Percentiles rank a stretch among this genome's conserved stretches.
These are phyloP conservation scores for Spirogloea muscicola DNA, from an alignment of 139 green algal genomes.

Conservation along the genomic window DNA sequence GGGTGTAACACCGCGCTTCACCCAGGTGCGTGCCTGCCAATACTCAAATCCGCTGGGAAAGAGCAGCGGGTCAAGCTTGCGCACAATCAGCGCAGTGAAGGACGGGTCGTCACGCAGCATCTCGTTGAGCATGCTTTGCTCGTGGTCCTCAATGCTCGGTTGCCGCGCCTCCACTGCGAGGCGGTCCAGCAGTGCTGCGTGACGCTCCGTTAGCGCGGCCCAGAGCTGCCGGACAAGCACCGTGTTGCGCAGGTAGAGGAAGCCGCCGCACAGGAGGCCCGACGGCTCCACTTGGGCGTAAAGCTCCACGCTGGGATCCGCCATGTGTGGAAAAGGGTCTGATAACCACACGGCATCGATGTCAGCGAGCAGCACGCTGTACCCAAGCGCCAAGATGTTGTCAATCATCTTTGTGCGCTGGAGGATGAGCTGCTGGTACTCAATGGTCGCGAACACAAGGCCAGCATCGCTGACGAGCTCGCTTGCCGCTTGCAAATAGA, in stretches of 20 bases:
- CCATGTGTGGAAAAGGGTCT: constrained; percentile 20
- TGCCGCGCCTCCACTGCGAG: no score
- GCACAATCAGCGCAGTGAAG: no score
- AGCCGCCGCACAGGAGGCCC: constrained; percentile 15
- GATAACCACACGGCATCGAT: constrained; percentile 23
- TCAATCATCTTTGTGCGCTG: constrained; percentile 5
- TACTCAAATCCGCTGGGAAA: constrained; percentile 36
- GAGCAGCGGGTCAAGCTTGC: constrained; percentile 20
- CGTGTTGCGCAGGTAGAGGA: constrained; percentile 21
- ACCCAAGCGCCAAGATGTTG: constrained; percentile 20
- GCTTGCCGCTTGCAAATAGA: not conserved
- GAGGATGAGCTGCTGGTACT: constrained; percentile 19
- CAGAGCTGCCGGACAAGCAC: not conserved
- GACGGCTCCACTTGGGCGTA: constrained; percentile 17
- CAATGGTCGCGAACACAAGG: constrained; percentile 13
- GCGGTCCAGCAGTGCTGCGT: no score
- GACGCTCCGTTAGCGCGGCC: no score
- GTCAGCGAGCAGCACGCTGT: constrained; percentile 31
- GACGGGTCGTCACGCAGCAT: no score
- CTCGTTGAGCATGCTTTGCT: no score
- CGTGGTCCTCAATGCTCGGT: no score
- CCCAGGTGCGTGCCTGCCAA: not conserved
- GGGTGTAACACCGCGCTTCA: not conserved
- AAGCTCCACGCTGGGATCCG: constrained; percentile 1
- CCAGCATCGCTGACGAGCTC: not conserved